A percentile compares a stretch with the other conserved stretches of the same genome.
These are phyloP conservation scores for Chaetoscypha palmicola DNA, from an alignment of 2,329 filamentous ascomycete genomes.

Conservation along the genomic window DNA sequence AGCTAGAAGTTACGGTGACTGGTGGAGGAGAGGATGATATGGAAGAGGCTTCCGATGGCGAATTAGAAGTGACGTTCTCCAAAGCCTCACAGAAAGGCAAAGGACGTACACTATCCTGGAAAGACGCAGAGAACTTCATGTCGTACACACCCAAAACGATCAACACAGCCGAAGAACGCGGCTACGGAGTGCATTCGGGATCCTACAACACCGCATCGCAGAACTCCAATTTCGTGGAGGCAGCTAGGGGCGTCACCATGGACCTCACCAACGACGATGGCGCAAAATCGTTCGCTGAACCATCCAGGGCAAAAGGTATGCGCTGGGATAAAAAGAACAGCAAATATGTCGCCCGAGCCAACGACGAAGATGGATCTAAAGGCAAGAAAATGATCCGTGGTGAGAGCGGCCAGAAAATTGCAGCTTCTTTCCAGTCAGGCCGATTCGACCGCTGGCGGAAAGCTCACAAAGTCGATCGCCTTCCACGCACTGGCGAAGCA, in stretches of 20 bases:
- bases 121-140: slow-evolving; percentile 92
- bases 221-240: slow-evolving; percentile 72
- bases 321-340: slow-evolving; percentile 96
- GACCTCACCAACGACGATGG: slow-evolving; percentile 87
- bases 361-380: slow-evolving; percentile 90
- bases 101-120: slow-evolving; percentile 58
- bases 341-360: slow-evolving; percentile 86
- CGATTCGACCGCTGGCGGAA: slow-evolving; percentile 91
- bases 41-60: slow-evolving; percentile 53
- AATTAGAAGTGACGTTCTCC: slow-evolving; percentile 65
- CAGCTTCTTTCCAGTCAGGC: slow-evolving; percentile 85
- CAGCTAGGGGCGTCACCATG: slow-evolving; percentile 83
- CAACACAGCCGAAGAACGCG: slow-evolving; percentile 81
- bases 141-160: slow-evolving; percentile 78
- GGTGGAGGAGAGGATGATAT: slow-evolving; percentile 38
- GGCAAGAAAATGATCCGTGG: slow-evolving; percentile 68
- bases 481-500: slow-evolving; percentile 76
- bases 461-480: slow-evolving; percentile 68
- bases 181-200: slow-evolving; percentile 86
- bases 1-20: slow-evolving; percentile 30
- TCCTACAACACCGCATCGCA: slow-evolving; percentile 43
- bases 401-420: slow-evolving; percentile 93
- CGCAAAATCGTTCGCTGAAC: slow-evolving; percentile 69
- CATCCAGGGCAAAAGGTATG: slow-evolving; percentile 65
- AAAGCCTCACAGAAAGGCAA: slow-evolving; percentile 47